Evolutionary conservation across 106 monocot genomes (phyloP).

Genomic region (Phalaenopsis aphrodite): DNA sequence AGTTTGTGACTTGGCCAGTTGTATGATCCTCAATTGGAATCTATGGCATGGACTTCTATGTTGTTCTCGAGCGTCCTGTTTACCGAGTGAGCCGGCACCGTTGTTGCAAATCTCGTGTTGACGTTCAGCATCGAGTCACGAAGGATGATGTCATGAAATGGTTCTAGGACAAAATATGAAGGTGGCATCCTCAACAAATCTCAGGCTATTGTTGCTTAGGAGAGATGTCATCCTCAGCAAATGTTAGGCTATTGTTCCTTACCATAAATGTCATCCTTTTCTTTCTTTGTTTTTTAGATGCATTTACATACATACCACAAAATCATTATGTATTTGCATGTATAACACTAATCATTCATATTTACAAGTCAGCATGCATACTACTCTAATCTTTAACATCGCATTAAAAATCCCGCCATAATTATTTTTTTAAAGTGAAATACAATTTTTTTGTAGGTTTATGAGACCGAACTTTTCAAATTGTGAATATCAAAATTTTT

Average conservation of each 20-base stretch:
- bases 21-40: conserved; percentile 73
- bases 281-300: background rate
- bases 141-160: conserved; percentile 81
- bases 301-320: too few relatives aligned
- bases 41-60: conserved; percentile 71
- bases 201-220: conserved; percentile 9
- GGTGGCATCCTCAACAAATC: conserved; percentile 77
- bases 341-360: too few relatives aligned
- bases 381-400: too few relatives aligned
- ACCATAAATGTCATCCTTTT: background rate
- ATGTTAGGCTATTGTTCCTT: too few relatives aligned
- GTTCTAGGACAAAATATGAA: conserved; percentile 81
- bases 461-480: too few relatives aligned
- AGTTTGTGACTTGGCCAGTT: conserved; percentile 24
- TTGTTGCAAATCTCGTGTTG: conserved; percentile 54
- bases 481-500: too few relatives aligned
- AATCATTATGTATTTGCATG: too few relatives aligned
- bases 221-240: background rate
- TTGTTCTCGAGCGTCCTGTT: conserved; percentile 48
- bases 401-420: too few relatives aligned
- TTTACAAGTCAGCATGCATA: too few relatives aligned
- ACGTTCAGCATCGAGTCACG: conserved; percentile 60
- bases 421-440: too few relatives aligned
- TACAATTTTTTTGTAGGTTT: too few relatives aligned
- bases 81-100: conserved; percentile 53